A percentile compares a stretch with the other conserved stretches of the same genome.
phyloP scores from a whole-genome alignment of 257 asterid genomes.

The Coffea eugenioides region DNA sequence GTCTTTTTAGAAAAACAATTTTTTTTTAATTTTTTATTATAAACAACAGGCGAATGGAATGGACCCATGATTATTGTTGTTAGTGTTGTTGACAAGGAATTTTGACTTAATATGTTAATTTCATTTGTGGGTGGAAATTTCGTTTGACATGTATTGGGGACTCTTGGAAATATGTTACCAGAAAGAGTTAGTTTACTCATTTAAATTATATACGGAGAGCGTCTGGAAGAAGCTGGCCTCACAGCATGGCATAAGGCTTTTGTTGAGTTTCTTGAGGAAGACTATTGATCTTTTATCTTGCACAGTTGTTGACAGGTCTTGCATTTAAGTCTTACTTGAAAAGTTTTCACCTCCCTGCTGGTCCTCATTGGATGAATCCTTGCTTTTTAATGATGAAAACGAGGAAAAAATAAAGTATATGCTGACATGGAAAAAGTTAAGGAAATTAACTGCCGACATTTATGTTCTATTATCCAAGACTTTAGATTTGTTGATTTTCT shows the following conservation, averaged over 20 bases:
- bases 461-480: not conserved
- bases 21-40: too few species aligned
- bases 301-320: not conserved
- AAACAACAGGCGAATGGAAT: too few species aligned
- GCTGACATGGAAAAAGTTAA: too few species aligned
- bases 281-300: too few species aligned
- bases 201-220: not conserved
- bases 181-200: not conserved
- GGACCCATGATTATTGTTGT: not conserved
- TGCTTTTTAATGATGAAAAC: not conserved
- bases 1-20: too few species aligned
- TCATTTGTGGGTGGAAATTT: not conserved
- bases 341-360: not conserved
- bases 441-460: not conserved
- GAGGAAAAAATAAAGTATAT: not conserved
- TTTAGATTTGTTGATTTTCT: not conserved
- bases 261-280: slow-evolving; percentile 3
- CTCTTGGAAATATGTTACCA: not conserved
- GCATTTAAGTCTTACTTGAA: not conserved
- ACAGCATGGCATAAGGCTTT: not conserved
- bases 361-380: not conserved
- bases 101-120: not conserved
- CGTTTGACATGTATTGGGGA: not conserved
- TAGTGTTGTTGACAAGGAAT: not conserved
- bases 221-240: not conserved